Evolutionary conservation across 768 basidiomycete species (phyloP).

Genomic region (Termitomyces sp.): DNA sequence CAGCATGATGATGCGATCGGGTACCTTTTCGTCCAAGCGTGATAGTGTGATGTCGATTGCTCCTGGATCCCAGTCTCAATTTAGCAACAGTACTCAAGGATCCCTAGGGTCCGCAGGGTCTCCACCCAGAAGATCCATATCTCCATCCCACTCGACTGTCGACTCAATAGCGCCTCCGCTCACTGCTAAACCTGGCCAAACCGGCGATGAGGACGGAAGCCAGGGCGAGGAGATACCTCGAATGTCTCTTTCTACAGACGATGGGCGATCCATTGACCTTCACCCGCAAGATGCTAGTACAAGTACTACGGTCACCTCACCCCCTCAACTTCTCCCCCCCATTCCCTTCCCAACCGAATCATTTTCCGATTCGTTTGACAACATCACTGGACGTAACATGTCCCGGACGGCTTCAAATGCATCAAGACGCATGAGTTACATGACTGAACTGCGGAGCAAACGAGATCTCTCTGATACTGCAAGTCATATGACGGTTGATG

Average conservation of each 20-base stretch:
- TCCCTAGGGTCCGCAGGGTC: constrained; percentile 53
- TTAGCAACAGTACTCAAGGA: constrained; percentile 58
- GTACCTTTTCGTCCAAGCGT: constrained; percentile 28
- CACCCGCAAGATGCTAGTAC: constrained; percentile 37
- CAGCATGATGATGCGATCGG: constrained; percentile 70
- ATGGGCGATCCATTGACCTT: constrained; percentile 61
- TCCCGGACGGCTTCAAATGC: constrained; percentile 44
- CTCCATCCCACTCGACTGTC: constrained; percentile 38
- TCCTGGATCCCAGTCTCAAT: constrained; percentile 44
- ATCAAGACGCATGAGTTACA: constrained; percentile 71
- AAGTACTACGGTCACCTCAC: constrained; percentile 17
- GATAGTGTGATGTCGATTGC: constrained; percentile 49
- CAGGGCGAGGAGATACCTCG: constrained; percentile 52
- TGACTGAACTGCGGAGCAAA: constrained; percentile 76
- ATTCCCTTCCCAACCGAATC: constrained; percentile 77
- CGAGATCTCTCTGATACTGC: constrained; percentile 86
- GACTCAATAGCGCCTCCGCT: constrained; percentile 41
- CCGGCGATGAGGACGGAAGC: constrained; percentile 6
- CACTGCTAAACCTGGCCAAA: constrained; percentile 29
- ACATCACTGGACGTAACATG: constrained; percentile 33
- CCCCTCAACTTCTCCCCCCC: constrained; percentile 66
- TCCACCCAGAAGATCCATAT: constrained; percentile 32
- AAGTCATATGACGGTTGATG: constrained; percentile 91
- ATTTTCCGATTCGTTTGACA: constrained; percentile 72
- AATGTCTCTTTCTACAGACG: constrained; percentile 71